Percentiles rank a stretch among this genome's conserved stretches.
Conservation (phyloP, 768 basidiomycete species). For the Pisolithus sp. region DNA sequence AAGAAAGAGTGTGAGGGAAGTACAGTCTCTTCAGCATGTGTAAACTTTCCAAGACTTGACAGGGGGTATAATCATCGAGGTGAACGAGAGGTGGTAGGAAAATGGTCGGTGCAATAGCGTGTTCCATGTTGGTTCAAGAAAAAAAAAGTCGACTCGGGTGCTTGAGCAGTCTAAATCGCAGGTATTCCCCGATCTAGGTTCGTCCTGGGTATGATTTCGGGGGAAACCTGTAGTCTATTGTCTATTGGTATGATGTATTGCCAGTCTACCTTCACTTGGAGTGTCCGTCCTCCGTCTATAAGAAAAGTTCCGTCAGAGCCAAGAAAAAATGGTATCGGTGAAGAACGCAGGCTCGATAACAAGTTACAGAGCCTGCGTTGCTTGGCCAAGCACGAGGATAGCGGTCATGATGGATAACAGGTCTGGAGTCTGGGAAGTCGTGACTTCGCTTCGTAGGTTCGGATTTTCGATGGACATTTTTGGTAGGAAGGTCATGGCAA, state of each 20-base stretch:
- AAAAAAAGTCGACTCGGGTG: background rate
- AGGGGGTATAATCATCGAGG: conserved; percentile 32
- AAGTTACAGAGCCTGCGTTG: conserved; percentile 36
- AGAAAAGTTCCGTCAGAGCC: conserved; percentile 1
- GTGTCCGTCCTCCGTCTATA: conserved; percentile 4
- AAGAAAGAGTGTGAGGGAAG: conserved; percentile 27
- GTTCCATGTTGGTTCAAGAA: conserved; percentile 9
- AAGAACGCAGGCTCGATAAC: conserved; percentile 16
- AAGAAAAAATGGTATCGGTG: background rate
- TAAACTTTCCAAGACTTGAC: conserved; percentile 36
- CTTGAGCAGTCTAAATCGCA: background rate
- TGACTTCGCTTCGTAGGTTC: too few relatives aligned
- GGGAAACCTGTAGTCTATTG: conserved; percentile 4
- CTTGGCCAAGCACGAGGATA: conserved; percentile 49
- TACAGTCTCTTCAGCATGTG: conserved; percentile 45
- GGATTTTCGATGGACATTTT: too few relatives aligned
- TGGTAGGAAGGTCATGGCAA: too few relatives aligned
- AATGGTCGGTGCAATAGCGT: conserved; percentile 35
- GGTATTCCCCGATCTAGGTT: background rate
- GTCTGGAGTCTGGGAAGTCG: too few relatives aligned
- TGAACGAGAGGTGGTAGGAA: conserved; percentile 51
- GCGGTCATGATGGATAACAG: conserved; percentile 2
- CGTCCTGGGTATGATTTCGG: background rate
- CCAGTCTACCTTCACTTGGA: conserved; percentile 6
- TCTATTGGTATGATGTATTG: conserved; percentile 5